Base-by-base conservation (phyloP, 1,139 yeast species). In the Yamadazyma siamensis region DNA sequence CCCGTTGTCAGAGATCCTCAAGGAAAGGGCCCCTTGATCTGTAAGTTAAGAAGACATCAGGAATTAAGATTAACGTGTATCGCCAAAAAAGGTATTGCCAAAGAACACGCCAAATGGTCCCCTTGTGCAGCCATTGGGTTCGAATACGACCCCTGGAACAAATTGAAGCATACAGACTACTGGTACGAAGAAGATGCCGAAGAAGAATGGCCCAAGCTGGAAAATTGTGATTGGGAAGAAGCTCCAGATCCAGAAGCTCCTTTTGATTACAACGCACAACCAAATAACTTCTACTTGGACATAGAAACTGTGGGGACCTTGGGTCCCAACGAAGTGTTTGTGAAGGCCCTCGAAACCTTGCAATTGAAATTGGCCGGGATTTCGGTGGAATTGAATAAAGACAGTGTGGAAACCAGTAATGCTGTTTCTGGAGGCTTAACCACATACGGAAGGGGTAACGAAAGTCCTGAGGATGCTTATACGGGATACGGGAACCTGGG, bases 91-190 rank as follows among this genome's bases (percentile, higher is more conserved):
- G 98, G 99, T 26, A 91, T 94, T 39, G 89, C 97, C 26, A 91
- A 94, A 57, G 99, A 91, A 56, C 99, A 91, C 53, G 96, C 98
- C 31, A 91, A 91, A 54, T 91, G 98, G 98, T 82, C 94, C 5
- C 96, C 98, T 2, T 85, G 95, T 46, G 75, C 96, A 0, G 98
- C 98, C n/a, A 75, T 94, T 34, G 97, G 95, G 15, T 91, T 91
- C 51, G 99, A 91, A 60, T 91, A 91, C 52, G 99, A 91, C 54
- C 99, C 99, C n/a, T 91, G 96, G 95, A 91, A 91, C 60, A 94
- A 91, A 61, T 71, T 94, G 47, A 82, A 83, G 51, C 98, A 91
- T 55, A 91, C 98, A 0, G 96, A 88, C 48, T 85, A 76, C 53
- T 91, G 99, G 99, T 87, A 82, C 55, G 98, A 91, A 59, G 94